Evolutionary conservation across 495 filamentous ascomycete species (phyloP).

Genomic region (Xylaria bambusicola): DNA sequence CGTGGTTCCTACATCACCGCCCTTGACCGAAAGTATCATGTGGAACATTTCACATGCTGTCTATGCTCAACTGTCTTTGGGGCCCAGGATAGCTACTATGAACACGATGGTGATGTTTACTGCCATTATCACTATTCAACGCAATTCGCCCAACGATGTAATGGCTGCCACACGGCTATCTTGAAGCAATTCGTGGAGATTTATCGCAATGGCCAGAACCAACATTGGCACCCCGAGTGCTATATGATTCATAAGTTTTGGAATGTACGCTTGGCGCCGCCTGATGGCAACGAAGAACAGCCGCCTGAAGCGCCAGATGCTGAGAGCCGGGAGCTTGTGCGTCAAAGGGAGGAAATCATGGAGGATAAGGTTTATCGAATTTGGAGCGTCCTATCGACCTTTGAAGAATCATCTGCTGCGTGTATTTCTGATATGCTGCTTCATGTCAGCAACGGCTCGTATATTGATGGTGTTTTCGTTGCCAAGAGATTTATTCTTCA

Average conservation of each 20-base stretch:
- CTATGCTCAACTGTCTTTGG: slow-evolving; percentile 97
- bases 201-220: slow-evolving; percentile 93
- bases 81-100: slow-evolving; percentile 97
- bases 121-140: slow-evolving; percentile 99
- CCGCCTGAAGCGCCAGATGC: slow-evolving; percentile 62
- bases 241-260: slow-evolving; percentile 99
- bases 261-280: slow-evolving; percentile 80
- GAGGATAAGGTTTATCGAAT: slow-evolving; percentile 98
- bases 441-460: slow-evolving; percentile 97
- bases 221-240: slow-evolving; percentile 99
- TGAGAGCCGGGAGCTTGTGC: slow-evolving; percentile 71
- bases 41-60: slow-evolving; percentile 98
- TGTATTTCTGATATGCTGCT: slow-evolving; percentile 99
- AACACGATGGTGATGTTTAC: slow-evolving; percentile 94
- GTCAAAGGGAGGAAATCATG: slow-evolving; percentile 88
- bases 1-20: slow-evolving; percentile 98
- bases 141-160: slow-evolving; percentile 93
- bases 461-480: slow-evolving; percentile 90
- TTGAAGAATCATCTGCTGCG: slow-evolving; percentile 95
- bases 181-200: slow-evolving; percentile 99
- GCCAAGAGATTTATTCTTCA: slow-evolving; percentile 97
- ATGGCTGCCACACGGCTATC: slow-evolving; percentile 96
- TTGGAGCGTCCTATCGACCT: slow-evolving; percentile 95
- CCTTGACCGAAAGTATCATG: slow-evolving; percentile 96
- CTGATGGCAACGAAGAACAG: slow-evolving; percentile 37